These are phyloP conservation scores for Aspergillus costaricaensis DNA, from an alignment of 2,329 filamentous ascomycete genomes.

Conservation along the genomic window DNA sequence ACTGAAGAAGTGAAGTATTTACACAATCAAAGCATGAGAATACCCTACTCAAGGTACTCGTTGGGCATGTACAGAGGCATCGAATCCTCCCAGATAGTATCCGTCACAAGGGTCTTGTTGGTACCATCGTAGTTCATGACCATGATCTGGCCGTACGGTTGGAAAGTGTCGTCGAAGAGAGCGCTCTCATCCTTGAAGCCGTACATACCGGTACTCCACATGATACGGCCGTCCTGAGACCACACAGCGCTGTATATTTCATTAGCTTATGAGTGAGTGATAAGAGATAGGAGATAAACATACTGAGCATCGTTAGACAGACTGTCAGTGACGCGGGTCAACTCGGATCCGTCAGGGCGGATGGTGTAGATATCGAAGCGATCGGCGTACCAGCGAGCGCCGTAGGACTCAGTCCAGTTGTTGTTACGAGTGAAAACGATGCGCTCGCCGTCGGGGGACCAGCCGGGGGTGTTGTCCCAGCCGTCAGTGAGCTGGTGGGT, in stretches of 20 bases:
- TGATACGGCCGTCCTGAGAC: slow-evolving; percentile 45
- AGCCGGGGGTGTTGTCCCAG: slow-evolving; percentile 46
- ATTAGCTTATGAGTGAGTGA: not conserved
- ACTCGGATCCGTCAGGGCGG: slow-evolving; percentile 42
- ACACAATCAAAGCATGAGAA: not conserved
- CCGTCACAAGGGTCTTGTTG: slow-evolving; percentile 31
- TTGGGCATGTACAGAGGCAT: slow-evolving; percentile 25
- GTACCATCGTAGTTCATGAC: slow-evolving; percentile 48
- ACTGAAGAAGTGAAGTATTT: not conserved
- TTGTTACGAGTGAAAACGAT: slow-evolving; percentile 45
- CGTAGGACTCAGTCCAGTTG: slow-evolving; percentile 26
- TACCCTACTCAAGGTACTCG: not conserved
- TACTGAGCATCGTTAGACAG: slow-evolving; percentile 46
- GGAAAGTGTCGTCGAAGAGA: slow-evolving; percentile 48
- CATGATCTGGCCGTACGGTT: slow-evolving; percentile 50
- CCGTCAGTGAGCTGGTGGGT: slow-evolving; percentile 37
- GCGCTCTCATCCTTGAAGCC: slow-evolving; percentile 48
- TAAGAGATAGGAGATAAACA: not conserved
- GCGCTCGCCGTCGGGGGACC: slow-evolving; percentile 41
- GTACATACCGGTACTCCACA: slow-evolving; percentile 47
- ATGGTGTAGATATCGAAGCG: slow-evolving; percentile 47
- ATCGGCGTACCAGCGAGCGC: slow-evolving; percentile 3
- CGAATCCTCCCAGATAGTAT: slow-evolving; percentile 37
- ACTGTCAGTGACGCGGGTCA: slow-evolving; percentile 36
- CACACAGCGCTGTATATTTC: slow-evolving; percentile 38